Conservation (phyloP, 108 stramenopile genomes). For the Cyclostephanos tholiformis region DNA sequence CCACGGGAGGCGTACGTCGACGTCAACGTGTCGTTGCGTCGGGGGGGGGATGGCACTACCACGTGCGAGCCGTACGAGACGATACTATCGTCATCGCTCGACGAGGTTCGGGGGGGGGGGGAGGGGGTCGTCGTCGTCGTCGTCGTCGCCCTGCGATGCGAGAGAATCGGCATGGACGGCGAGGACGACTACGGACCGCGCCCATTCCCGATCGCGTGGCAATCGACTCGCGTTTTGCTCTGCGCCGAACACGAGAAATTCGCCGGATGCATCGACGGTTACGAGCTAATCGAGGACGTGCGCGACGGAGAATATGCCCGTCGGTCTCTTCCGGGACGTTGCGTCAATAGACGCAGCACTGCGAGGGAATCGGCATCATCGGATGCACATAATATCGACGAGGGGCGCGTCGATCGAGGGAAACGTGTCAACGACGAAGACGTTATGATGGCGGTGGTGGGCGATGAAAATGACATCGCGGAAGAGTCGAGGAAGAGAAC, state of each 20-base stretch:
- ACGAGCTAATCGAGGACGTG: not conserved
- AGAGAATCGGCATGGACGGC: not conserved
- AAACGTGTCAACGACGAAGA: too few relatives aligned
- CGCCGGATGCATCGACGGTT: conserved; percentile 4
- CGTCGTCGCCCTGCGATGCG: not conserved
- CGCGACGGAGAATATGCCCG: not conserved
- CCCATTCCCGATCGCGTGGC: not conserved
- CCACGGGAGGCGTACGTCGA: conserved; percentile 11
- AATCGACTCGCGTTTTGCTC: not conserved
- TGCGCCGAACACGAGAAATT: conserved; percentile 1
- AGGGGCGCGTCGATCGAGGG: too few relatives aligned
- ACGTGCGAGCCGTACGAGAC: conserved; percentile 6
- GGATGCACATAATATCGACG: too few relatives aligned
- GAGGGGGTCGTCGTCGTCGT: not conserved
- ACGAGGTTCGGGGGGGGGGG: too few relatives aligned
- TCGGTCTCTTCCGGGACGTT: not conserved
- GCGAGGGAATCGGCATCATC: too few relatives aligned
- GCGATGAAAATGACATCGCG: too few relatives aligned
- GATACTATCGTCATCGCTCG: not conserved
- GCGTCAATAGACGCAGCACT: not conserved
- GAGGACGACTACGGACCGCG: not conserved
- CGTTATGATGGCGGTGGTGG: too few relatives aligned
- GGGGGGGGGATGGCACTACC: too few relatives aligned
- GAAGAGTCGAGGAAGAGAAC: not conserved
- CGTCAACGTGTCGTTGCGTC: conserved; percentile 11